phyloP scores from a whole-genome alignment of 768 basidiomycete genomes.

The Fomitopsis pulvina region DNA sequence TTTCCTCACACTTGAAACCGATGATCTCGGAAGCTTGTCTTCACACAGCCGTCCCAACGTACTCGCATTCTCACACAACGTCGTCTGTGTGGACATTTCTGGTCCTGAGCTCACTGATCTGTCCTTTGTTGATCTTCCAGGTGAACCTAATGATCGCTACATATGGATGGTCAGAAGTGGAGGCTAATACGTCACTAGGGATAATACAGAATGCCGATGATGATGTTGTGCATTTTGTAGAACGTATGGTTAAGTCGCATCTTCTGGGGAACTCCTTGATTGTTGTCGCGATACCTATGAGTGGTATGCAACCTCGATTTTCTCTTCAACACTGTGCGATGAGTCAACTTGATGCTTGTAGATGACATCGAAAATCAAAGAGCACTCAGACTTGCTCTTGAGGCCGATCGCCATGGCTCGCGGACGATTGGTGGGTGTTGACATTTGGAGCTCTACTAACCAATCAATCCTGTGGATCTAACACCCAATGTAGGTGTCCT shows the following conservation, averaged over 20 bases:
- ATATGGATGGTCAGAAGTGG: constrained; percentile 5
- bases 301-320: constrained; percentile 31
- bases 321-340: background rate
- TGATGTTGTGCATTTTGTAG: constrained; percentile 32
- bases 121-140: constrained; percentile 27
- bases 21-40: background rate
- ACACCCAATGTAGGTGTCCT: constrained; percentile 35
- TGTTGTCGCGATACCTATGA: constrained; percentile 46
- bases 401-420: constrained; percentile 38
- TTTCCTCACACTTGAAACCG: background rate
- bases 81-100: constrained; percentile 19
- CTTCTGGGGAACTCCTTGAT: constrained; percentile 41
- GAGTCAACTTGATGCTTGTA: constrained; percentile 16
- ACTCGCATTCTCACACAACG: constrained; percentile 23
- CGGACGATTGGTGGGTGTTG: constrained; percentile 42
- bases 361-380: constrained; percentile 57
- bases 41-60: constrained; percentile 3
- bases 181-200: constrained; percentile 2
- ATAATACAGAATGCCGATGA: background rate
- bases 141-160: constrained; percentile 9
- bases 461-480: background rate
- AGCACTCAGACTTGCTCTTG: constrained; percentile 39
- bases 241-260: constrained; percentile 37
- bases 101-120: constrained; percentile 25
- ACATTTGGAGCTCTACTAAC: background rate